Evolutionary conservation across 305 asterid genomes (phyloP).

Genomic region (Coffea humblotiana): DNA sequence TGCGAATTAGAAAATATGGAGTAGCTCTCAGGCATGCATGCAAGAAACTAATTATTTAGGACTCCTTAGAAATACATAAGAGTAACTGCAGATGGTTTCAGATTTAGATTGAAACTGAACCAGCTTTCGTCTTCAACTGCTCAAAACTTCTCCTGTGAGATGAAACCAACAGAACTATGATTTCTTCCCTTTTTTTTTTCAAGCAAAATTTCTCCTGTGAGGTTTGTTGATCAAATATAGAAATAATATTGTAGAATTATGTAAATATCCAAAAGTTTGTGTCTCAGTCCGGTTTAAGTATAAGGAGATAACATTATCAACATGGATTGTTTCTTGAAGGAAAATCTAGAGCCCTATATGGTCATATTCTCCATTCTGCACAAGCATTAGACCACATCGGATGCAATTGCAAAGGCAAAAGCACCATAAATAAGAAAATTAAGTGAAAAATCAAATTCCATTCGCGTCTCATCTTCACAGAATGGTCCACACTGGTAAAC

Average conservation of each 20-base stretch:
- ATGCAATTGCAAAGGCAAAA: neutral
- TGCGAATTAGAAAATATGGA: conserved; percentile 1
- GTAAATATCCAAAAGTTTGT: neutral
- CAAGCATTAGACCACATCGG: neutral
- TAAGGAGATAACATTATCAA: neutral
- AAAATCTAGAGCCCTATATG: neutral
- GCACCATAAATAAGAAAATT: neutral
- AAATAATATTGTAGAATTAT: neutral
- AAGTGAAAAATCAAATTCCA: neutral
- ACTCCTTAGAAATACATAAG: neutral
- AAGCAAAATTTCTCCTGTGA: no score
- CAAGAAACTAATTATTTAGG: neutral
- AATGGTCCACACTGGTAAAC: neutral
- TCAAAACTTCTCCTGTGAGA: neutral
- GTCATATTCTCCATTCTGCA: neutral
- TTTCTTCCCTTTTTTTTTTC: neutral
- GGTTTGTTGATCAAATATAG: neutral
- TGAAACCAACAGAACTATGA: neutral
- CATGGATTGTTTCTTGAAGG: neutral
- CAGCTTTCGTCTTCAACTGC: neutral
- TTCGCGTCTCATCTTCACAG: neutral
- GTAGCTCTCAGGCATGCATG: neutral
- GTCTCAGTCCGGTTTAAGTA: neutral
- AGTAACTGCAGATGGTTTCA: neutral
- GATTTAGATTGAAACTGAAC: no score